These are phyloP conservation scores for Pythium rhizo-oryzae DNA, from an alignment of 352 stramenopile genomes.

Conservation along the genomic window DNA sequence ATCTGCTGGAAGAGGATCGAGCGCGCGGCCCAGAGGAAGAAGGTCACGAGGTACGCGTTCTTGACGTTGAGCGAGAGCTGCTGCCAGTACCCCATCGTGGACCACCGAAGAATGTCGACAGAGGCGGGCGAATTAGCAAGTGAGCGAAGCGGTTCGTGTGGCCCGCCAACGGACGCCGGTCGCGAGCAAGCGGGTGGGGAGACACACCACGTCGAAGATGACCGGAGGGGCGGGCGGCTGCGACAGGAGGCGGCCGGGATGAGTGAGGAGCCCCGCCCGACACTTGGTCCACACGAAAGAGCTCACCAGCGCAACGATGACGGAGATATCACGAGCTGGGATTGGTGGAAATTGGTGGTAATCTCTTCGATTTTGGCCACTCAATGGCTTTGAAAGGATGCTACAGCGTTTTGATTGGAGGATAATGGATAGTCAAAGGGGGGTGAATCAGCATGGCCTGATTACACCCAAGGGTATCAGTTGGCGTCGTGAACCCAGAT, in stretches of 20 bases:
- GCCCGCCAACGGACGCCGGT: too few relatives aligned
- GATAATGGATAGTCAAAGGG: not conserved
- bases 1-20: conserved; percentile 67
- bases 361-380: conserved; percentile 1
- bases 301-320: conserved; percentile 18
- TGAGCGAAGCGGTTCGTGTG: not conserved
- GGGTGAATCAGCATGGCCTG: not conserved
- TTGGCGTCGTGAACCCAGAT: not conserved
- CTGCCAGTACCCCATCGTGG: conserved; percentile 13
- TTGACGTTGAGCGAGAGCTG: conserved; percentile 47
- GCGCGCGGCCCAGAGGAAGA: conserved; percentile 76
- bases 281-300: not conserved
- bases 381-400: not conserved
- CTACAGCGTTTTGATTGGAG: not conserved
- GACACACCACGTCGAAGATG: conserved; percentile 10
- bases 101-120: not conserved
- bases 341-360: conserved; percentile 20
- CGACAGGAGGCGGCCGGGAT: not conserved
- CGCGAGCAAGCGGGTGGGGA: not conserved
- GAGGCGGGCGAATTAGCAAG: not conserved
- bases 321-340: not conserved
- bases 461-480: not conserved
- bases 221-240: not conserved
- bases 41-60: conserved; percentile 68
- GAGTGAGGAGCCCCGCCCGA: not conserved